These are phyloP conservation scores for Tylopilus intermedius DNA, from an alignment of 768 basidiomycete genomes.

Conservation along the genomic window DNA sequence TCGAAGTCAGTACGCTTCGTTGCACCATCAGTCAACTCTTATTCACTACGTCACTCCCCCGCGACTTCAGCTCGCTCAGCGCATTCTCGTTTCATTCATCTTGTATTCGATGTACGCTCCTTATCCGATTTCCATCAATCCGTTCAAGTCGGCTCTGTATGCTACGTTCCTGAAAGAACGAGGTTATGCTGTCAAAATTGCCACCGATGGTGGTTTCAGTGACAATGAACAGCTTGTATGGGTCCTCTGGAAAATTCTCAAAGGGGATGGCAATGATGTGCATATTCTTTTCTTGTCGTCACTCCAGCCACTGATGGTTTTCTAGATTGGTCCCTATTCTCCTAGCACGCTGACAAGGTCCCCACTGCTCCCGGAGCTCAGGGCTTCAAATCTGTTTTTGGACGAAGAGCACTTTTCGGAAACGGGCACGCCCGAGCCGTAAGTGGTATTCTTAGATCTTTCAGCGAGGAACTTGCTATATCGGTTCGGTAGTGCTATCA, in stretches of 20 bases:
- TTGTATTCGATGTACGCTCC: constrained; percentile 77
- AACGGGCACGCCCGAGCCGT: constrained; percentile 46
- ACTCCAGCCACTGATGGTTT: constrained; percentile 1
- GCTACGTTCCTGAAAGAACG: constrained; percentile 66
- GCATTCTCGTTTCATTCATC: constrained; percentile 76
- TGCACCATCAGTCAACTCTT: constrained; percentile 11
- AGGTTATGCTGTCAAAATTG: constrained; percentile 49
- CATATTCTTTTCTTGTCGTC: constrained; percentile 1
- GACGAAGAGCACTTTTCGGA: constrained; percentile 54
- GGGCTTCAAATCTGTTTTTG: constrained; percentile 65
- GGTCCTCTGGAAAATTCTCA: constrained; percentile 84
- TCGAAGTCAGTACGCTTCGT: constrained; percentile 44
- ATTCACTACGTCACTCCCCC: constrained; percentile 11
- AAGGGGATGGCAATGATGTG: constrained; percentile 79
- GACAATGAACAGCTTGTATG: constrained; percentile 76
- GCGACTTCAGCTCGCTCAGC: constrained; percentile 53
- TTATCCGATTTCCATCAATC: constrained; percentile 74
- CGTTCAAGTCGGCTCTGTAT: constrained; percentile 71
- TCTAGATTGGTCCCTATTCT: constrained; percentile 79
- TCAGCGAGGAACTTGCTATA: constrained; percentile 15
- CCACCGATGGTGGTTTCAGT: constrained; percentile 45
- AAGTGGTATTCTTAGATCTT: constrained; percentile 15
- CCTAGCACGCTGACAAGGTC: constrained; percentile 69
- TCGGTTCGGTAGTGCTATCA: constrained; percentile 13
- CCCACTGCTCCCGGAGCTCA: constrained; percentile 70